These are phyloP conservation scores for Fraxinus albicans DNA, from an alignment of 305 asterid species.

Conservation along the genomic window DNA sequence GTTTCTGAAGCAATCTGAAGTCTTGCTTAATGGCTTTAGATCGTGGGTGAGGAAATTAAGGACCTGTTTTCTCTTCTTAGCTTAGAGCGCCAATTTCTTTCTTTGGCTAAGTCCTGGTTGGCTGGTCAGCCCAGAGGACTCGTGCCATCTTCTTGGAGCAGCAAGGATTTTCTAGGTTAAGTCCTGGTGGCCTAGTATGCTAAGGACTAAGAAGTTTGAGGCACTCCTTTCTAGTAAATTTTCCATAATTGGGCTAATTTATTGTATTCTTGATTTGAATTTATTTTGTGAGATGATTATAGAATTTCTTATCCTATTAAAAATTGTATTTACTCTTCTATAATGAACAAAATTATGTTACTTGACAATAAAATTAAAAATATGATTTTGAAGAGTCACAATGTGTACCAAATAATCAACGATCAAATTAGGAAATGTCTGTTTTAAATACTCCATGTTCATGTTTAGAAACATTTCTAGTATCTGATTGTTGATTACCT, in stretches of 20 bases:
- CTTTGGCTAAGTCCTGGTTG: neutral
- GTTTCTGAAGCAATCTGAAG: neutral
- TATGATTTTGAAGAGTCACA: neutral
- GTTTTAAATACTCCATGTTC: neutral
- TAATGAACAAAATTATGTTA: neutral
- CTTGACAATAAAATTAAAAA: neutral
- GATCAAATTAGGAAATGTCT: neutral
- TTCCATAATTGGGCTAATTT: neutral
- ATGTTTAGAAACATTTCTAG: neutral
- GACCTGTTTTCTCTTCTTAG: neutral
- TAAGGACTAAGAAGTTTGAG: neutral
- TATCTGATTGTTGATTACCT: neutral
- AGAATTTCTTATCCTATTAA: neutral
- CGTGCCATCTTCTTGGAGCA: neutral
- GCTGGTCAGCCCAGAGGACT: neutral
- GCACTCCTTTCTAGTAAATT: neutral
- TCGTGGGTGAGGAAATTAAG: neutral
- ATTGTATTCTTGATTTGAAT: neutral
- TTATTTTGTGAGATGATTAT: neutral
- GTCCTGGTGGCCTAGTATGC: neutral
- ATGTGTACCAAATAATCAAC: neutral
- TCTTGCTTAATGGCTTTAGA: neutral
- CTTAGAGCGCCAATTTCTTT: neutral
- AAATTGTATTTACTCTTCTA: neutral
- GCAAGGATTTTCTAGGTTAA: neutral